These are phyloP conservation scores for Naumovozyma dairenensis DNA, from an alignment of 805 yeast genomes.

Conservation along the genomic window DNA sequence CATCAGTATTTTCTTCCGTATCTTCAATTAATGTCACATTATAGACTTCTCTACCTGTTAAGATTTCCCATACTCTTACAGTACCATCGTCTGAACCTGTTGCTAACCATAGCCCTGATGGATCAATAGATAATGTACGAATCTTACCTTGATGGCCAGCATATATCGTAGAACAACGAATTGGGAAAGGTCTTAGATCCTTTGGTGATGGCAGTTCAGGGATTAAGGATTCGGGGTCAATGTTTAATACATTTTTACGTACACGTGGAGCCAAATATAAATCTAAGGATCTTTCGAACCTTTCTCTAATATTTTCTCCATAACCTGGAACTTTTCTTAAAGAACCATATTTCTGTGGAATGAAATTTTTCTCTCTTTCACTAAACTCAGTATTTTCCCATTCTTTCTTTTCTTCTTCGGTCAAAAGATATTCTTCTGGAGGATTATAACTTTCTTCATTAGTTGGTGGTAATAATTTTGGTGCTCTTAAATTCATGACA, in stretches of 20 bases:
- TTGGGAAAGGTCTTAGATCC: conserved; percentile 95
- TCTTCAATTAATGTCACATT: conserved; percentile 41
- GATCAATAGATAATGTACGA: conserved; percentile 75
- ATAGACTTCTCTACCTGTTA: conserved; percentile 90
- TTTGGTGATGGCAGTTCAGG: conserved; percentile 96
- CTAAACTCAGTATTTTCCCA: conserved; percentile 64
- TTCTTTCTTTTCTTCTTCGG: conserved; percentile 62
- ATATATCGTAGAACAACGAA: conserved; percentile 72
- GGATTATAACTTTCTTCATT: conserved; percentile 96
- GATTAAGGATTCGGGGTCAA: conserved; percentile 90
- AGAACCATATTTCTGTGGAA: conserved; percentile 75
- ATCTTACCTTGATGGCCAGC: conserved; percentile 78
- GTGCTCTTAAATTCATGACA: conserved; percentile 87
- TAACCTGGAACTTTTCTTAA: conserved; percentile 93
- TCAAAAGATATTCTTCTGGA: conserved; percentile 84
- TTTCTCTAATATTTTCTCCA: conserved; percentile 72
- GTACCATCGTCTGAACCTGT: conserved; percentile 97
- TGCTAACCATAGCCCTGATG: conserved; percentile 88
- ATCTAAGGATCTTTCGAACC: conserved; percentile 90
- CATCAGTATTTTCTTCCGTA: conserved; percentile 52
- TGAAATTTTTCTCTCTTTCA: conserved; percentile 68
- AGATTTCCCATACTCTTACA: conserved; percentile 91
- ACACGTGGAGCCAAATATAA: conserved; percentile 93
- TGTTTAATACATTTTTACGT: conserved; percentile 78
- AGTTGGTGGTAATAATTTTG: conserved; percentile 91